phyloP scores from a whole-genome alignment of 116 monocot genomes.

The Phalaenopsis hybrid region DNA sequence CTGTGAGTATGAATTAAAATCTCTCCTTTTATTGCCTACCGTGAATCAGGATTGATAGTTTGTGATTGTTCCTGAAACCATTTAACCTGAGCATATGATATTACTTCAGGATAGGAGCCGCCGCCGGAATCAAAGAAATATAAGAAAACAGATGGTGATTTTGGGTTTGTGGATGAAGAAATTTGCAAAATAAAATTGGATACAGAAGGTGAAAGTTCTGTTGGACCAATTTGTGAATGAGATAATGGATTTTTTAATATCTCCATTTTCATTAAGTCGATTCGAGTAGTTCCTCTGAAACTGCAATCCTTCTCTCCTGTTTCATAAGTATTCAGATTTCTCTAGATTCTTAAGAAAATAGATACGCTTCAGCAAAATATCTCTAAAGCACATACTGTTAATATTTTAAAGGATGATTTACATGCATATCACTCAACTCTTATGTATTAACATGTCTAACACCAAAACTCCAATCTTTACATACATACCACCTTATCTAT shows the following conservation, averaged over 20 bases:
- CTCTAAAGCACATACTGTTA: background rate
- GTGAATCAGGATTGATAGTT: slow-evolving; percentile 48
- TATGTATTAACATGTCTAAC: no score
- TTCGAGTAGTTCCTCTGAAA: slow-evolving; percentile 59
- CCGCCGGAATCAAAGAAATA: slow-evolving; percentile 94
- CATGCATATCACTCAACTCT: no score
- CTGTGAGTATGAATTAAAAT: background rate
- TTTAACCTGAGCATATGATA: slow-evolving; percentile 63
- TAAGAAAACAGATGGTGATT: slow-evolving; percentile 35
- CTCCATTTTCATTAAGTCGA: slow-evolving; percentile 53
- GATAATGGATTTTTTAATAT: slow-evolving; percentile 35
- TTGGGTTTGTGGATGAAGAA: slow-evolving; percentile 30
- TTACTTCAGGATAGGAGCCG: slow-evolving; percentile 79
- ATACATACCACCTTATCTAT: no score
- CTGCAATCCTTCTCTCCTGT: slow-evolving; percentile 37
- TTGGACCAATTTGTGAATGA: slow-evolving; percentile 46
- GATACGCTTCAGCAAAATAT: background rate
- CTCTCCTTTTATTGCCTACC: slow-evolving; percentile 19
- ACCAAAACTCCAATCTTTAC: no score
- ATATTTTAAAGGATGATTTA: background rate
- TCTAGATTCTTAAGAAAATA: background rate
- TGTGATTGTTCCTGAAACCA: slow-evolving; percentile 57
- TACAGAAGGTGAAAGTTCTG: slow-evolving; percentile 66
- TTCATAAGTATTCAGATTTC: slow-evolving; percentile 6
- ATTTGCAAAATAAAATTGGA: slow-evolving; percentile 76